Base-by-base conservation (phyloP, 208 protist species). In the Vickermania spadyakhi region DNA sequence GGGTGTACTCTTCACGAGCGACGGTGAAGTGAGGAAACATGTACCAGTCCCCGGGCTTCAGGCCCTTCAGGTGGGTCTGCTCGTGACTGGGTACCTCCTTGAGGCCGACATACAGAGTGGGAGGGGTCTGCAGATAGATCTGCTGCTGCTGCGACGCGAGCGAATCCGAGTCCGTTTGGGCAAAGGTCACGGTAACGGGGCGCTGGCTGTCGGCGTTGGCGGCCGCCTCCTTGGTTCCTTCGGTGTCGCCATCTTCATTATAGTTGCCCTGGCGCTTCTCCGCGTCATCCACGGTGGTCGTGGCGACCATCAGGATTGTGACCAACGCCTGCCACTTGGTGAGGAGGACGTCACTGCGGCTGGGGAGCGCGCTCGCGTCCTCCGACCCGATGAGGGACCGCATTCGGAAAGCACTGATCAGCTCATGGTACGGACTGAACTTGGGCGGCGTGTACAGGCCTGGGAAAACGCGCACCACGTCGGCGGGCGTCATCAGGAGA, bases 331-430 rank as follows among this genome's bases (percentile, higher is more conserved):
- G 26, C 72, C 72, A 79, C 60, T 71, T 79, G 31, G 29, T 62
- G 7, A 79, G 55, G 22, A 64, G 26, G 13, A 23, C 49, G n/a
- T 58, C 59, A 23, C 29, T 58, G 50, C 23, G 58, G 23, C 14
- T 29, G 13, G 4, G 58, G 50, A 31, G 28, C 5, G 29, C 28
- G n/a, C 25, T 26, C 0, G 56, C 51, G 30, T 31, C 61, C 2
- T 58, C 13, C 22, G 62, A 55, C 13, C 66, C 31, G 26, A 73
- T 51, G 7, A 28, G 65, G 29, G 63, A 56, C n/a, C 64, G 75
- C 59, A 71, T 85, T 31, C 86, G 89, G 29, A 89, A 84, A 42
- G 79, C 79, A 57, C 85, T 91, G 28, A 69, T 61, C 31, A 96
- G 62, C 59, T 96, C 89, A 18, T 84, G 83, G 0, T 70, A 62